Conservation (phyloP, 2,329 filamentous ascomycete genomes). For the Karstenula rhodostoma region DNA sequence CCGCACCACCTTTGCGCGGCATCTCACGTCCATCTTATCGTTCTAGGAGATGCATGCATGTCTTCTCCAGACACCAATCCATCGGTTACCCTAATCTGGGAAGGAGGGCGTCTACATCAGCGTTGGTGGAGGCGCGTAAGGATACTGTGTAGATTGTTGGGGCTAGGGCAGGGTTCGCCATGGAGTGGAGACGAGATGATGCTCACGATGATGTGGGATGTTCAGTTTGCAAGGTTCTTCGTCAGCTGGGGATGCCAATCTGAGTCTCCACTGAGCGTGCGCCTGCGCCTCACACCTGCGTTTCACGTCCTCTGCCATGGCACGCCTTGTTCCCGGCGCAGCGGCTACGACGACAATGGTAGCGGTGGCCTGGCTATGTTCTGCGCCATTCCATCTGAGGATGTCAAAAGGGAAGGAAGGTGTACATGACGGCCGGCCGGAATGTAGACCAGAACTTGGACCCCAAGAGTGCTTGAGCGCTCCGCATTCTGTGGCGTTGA, state of each 20-base stretch:
- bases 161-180: background rate
- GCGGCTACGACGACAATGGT: slow-evolving; percentile 3
- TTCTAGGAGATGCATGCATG: background rate
- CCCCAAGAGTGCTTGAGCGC: slow-evolving; percentile 3
- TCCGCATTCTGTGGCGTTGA: background rate
- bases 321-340: slow-evolving; percentile 1
- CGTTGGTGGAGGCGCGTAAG: slow-evolving; percentile 3
- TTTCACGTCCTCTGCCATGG: background rate
- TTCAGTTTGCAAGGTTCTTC: background rate
- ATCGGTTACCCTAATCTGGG: background rate
- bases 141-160: background rate
- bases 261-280: background rate
- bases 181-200: background rate
- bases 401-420: background rate
- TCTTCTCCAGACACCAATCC: background rate
- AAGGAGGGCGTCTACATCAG: background rate
- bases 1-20: background rate
- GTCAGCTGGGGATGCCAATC: background rate
- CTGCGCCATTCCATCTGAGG: background rate
- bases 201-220: slow-evolving; percentile 1
- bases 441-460: background rate
- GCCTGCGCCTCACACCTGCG: slow-evolving; percentile 4
- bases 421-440: background rate
- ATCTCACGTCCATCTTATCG: slow-evolving; percentile 2
- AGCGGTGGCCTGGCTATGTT: background rate